phyloP scores from a whole-genome alignment of 306 rosid species.

The Gastrolobium bilobum region DNA sequence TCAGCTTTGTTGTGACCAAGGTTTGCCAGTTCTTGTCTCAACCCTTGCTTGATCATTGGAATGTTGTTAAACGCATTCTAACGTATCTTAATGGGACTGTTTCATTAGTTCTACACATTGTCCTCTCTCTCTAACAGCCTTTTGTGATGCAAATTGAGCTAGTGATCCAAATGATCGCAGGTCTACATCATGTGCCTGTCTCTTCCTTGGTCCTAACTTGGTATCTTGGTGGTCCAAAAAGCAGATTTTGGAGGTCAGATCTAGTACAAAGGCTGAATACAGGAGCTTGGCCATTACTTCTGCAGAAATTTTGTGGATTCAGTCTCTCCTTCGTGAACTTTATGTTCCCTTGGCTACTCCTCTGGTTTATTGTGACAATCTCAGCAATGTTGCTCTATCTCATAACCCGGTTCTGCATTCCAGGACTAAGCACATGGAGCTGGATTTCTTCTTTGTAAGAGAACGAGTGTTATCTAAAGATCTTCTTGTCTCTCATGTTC shows the following conservation, averaged over 20 bases:
- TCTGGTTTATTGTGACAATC: neutral
- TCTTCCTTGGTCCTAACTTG: too few species aligned
- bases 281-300: neutral
- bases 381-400: neutral
- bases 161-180: too few species aligned
- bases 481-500: too few species aligned
- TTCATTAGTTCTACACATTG: neutral
- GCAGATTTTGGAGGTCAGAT: neutral
- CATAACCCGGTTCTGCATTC: neutral
- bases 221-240: too few species aligned
- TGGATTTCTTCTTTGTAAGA: neutral
- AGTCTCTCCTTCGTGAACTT: too few species aligned
- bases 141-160: neutral
- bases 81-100: neutral
- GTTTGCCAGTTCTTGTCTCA: neutral
- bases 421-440: neutral
- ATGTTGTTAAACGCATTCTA: neutral
- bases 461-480: too few species aligned
- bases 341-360: neutral
- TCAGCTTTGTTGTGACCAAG: neutral
- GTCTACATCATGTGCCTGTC: too few species aligned
- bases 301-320: neutral
- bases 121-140: neutral
- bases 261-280: neutral
- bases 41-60: neutral